Evolutionary conservation across 345 rosid genomes (phyloP).

Genomic region (Brassica incana): DNA sequence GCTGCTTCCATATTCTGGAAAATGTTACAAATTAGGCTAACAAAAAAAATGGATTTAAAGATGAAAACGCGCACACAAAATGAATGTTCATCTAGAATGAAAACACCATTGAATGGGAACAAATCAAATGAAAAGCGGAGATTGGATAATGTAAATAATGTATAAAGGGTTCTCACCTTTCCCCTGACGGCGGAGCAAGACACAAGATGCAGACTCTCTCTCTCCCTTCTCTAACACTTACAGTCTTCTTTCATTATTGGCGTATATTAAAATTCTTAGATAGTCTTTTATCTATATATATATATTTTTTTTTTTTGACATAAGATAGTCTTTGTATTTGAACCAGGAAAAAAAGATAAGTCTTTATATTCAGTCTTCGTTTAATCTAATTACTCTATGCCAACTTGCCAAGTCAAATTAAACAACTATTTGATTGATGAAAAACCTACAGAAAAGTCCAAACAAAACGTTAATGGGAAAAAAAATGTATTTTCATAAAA

Average conservation of each 20-base stretch:
- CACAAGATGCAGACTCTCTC: background rate
- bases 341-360: too few relatives aligned
- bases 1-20: constrained; percentile 55
- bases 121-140: constrained; percentile 22
- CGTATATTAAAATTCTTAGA: background rate
- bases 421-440: background rate
- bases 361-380: too few relatives aligned
- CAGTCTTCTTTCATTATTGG: constrained; percentile 7
- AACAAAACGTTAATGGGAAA: background rate
- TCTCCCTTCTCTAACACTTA: background rate
- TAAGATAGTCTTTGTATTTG: background rate
- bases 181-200: constrained; percentile 29
- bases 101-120: constrained; percentile 9
- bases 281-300: too few relatives aligned
- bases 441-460: background rate
- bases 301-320: too few relatives aligned
- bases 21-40: background rate
- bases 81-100: constrained; percentile 1
- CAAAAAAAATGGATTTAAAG: background rate
- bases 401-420: constrained; percentile 20
- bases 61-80: background rate
- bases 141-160: constrained; percentile 16
- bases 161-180: constrained; percentile 31
- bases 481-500: background rate
- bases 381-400: too few relatives aligned